Conservation (phyloP, 805 yeast genomes). For the Priceomyces carsonii region DNA sequence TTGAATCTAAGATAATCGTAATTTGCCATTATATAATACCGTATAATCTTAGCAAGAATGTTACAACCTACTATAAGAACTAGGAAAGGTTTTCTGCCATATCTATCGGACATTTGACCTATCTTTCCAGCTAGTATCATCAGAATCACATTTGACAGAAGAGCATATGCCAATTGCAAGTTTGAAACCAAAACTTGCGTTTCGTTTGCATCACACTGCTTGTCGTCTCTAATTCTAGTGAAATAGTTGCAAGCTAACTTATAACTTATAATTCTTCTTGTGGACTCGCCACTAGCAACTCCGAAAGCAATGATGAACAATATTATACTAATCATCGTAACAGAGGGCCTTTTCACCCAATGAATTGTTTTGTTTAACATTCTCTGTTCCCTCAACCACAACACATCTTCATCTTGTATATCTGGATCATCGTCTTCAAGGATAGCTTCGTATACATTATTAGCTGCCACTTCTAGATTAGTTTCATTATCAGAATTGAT, state of each 20-base stretch:
- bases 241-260: conserved; percentile 30
- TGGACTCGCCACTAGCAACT: conserved; percentile 35
- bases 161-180: conserved; percentile 45
- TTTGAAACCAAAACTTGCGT: conserved; percentile 46
- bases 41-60: conserved; percentile 21
- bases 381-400: conserved; percentile 54
- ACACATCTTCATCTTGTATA: conserved; percentile 39
- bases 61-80: conserved; percentile 16
- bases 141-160: conserved; percentile 46
- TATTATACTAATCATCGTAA: conserved; percentile 46
- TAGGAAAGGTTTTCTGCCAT: conserved; percentile 35
- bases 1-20: conserved; percentile 30
- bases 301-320: conserved; percentile 46
- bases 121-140: conserved; percentile 58
- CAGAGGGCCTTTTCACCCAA: conserved; percentile 62
- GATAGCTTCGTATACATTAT: conserved; percentile 42
- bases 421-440: conserved; percentile 32
- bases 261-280: conserved; percentile 38
- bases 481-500: conserved; percentile 7
- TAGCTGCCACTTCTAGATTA: conserved; percentile 29
- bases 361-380: conserved; percentile 39
- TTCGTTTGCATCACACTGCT: conserved; percentile 29
- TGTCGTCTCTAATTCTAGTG: conserved; percentile 8
- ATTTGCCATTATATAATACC: conserved; percentile 25
- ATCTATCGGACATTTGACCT: conserved; percentile 37